Evolutionary conservation across 2,329 filamentous ascomycete species (phyloP).

Genomic region (Parastagonospora nodorum): DNA sequence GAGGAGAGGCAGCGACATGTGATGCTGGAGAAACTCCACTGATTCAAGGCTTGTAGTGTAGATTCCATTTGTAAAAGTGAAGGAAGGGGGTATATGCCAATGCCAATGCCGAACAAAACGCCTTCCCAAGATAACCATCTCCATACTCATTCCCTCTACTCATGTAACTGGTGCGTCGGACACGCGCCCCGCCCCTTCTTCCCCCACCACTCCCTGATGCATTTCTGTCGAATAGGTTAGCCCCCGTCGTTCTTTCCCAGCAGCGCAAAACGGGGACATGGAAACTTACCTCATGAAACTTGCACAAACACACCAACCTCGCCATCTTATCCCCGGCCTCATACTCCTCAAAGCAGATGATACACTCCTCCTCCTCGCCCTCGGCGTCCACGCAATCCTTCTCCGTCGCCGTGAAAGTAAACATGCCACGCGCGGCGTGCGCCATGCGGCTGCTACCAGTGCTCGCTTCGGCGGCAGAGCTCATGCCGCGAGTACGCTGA

Average conservation of each 20-base stretch:
- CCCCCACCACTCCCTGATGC: constrained; percentile 66
- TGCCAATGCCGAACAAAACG: too few species aligned
- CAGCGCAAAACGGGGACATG: too few species aligned
- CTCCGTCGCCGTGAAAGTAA: constrained; percentile 63
- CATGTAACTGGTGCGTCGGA: constrained; percentile 62
- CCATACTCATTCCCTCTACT: constrained; percentile 8
- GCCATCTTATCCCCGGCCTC: constrained; percentile 63
- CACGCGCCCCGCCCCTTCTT: constrained; percentile 61
- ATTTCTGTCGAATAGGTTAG: constrained; percentile 40
- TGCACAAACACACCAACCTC: constrained; percentile 66
- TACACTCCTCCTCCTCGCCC: constrained; percentile 59
- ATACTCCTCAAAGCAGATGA: constrained; percentile 70
- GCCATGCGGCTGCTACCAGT: constrained; percentile 28
- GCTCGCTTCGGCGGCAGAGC: constrained; percentile 33
- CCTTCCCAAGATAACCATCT: too few species aligned
- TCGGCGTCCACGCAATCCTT: constrained; percentile 66
- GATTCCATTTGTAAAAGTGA: too few species aligned
- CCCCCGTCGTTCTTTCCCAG: neutral
- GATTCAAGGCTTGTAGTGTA: too few species aligned
- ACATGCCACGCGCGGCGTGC: constrained; percentile 48
- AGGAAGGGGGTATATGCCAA: too few species aligned
- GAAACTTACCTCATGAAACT: constrained; percentile 60
- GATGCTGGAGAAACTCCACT: too few species aligned
- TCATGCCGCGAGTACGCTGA: constrained; percentile 42
- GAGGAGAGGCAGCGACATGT: too few species aligned